Conservation (phyloP, 768 basidiomycete species). For the Trametes maxima region DNA sequence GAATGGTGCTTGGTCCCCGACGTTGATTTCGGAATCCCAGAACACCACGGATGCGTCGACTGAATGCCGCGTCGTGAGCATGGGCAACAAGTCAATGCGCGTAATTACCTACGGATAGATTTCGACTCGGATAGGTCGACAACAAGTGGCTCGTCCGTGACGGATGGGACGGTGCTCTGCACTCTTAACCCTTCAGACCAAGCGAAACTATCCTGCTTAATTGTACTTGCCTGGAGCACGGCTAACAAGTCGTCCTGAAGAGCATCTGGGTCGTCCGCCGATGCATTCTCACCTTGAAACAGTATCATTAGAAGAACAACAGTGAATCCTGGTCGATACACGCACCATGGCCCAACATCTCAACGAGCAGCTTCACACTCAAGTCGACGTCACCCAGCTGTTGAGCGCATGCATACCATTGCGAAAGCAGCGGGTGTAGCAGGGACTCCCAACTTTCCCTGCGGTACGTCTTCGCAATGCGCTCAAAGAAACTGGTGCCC, state of each 20-base stretch:
- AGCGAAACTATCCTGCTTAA: not conserved
- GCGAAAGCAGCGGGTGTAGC: conserved; percentile 70
- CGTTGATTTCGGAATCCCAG: conserved; percentile 63
- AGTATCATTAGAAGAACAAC: not conserved
- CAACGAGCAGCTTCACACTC: conserved; percentile 74
- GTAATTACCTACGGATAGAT: conserved; percentile 54
- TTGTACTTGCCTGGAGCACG: conserved; percentile 60
- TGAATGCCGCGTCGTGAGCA: conserved; percentile 32
- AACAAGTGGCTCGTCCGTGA: conserved; percentile 54
- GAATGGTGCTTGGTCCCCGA: conserved; percentile 68
- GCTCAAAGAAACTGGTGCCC: conserved; percentile 78
- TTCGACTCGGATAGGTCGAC: conserved; percentile 66
- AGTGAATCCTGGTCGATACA: conserved; percentile 4
- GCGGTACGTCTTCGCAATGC: conserved; percentile 88
- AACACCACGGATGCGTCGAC: conserved; percentile 72
- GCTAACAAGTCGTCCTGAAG: conserved; percentile 74
- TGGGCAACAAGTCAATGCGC: no score
- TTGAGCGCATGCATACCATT: conserved; percentile 85
- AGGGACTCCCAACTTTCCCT: conserved; percentile 79
- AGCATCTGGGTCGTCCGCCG: conserved; percentile 49
- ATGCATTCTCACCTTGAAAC: conserved; percentile 35
- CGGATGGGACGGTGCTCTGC: conserved; percentile 72
- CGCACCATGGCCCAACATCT: conserved; percentile 81
- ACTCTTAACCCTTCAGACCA: not conserved
- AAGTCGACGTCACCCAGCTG: conserved; percentile 76